Percentiles rank a stretch among this genome's conserved stretches.
Evolutionary conservation across 805 yeast genomes (phyloP).

Genomic region (Wickerhamomyces canadensis): DNA sequence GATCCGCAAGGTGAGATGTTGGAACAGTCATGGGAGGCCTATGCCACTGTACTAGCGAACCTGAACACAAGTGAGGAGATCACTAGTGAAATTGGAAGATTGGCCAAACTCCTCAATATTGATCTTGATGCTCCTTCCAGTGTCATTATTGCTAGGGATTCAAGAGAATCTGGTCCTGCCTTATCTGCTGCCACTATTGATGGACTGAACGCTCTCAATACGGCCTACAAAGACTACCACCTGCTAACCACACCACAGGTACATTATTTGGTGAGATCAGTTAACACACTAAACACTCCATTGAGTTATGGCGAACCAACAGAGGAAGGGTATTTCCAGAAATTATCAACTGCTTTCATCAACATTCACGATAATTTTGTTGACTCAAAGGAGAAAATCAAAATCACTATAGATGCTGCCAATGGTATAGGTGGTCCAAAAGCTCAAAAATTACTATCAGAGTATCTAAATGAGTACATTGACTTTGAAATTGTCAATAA

Average conservation of each 20-base stretch:
- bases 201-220: constrained; percentile 49
- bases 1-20: constrained; percentile 94
- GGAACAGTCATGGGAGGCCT: constrained; percentile 73
- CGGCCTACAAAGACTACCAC: constrained; percentile 50
- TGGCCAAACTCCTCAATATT: constrained; percentile 40
- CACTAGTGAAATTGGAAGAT: constrained; percentile 26
- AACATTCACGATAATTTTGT: constrained; percentile 32
- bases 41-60: constrained; percentile 80
- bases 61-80: constrained; percentile 43
- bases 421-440: constrained; percentile 96
- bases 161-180: constrained; percentile 77
- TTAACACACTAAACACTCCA: constrained; percentile 46
- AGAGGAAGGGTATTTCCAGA: constrained; percentile 65
- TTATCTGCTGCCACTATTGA: constrained; percentile 54
- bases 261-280: constrained; percentile 75
- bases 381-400: constrained; percentile 24
- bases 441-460: constrained; percentile 40
- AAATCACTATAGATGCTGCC: constrained; percentile 79
- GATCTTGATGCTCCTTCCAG: constrained; percentile 37
- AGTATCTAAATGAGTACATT: constrained; percentile 36
- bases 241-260: constrained; percentile 89
- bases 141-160: constrained; percentile 77
- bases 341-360: constrained; percentile 50
- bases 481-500: constrained; percentile 48
- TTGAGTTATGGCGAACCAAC: constrained; percentile 52